A percentile compares a stretch with the other conserved stretches of the same genome.
Evolutionary conservation across 805 yeast genomes (phyloP).

Genomic region (Starmerella scarabaei): DNA sequence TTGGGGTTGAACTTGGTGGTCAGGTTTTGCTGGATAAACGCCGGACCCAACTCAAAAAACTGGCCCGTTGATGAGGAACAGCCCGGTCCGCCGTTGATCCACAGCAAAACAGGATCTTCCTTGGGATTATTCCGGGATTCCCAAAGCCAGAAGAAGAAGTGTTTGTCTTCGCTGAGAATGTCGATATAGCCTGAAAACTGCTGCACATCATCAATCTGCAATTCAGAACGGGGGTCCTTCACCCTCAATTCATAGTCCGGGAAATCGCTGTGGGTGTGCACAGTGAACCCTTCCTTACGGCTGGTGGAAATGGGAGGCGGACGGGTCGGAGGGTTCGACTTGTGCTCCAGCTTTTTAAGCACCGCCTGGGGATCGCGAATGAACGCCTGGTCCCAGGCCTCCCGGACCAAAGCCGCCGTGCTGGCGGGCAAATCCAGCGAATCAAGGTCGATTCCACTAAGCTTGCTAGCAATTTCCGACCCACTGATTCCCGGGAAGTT

Average conservation of each 20-base stretch:
- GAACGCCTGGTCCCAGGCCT: constrained; percentile 8
- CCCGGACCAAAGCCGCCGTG: constrained; percentile 2
- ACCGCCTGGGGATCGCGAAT: constrained; percentile 4
- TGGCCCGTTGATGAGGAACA: constrained; percentile 87
- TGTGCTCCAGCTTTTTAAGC: constrained; percentile 5
- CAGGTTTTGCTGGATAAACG: constrained; percentile 55
- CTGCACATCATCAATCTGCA: constrained; percentile 71
- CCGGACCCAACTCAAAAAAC: constrained; percentile 87
- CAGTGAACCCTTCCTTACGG: constrained; percentile 12
- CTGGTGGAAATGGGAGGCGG: constrained; percentile 11
- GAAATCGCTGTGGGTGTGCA: constrained; percentile 14
- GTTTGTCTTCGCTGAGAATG: constrained; percentile 72
- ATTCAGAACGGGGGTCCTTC: constrained; percentile 41
- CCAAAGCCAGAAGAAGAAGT: constrained; percentile 86
- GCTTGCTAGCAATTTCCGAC: constrained; percentile 8
- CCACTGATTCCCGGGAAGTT: not conserved
- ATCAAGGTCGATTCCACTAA: not conserved
- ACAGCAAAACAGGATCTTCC: constrained; percentile 71
- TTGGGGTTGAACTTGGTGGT: constrained; percentile 68
- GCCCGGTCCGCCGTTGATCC: constrained; percentile 98
- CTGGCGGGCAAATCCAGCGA: not conserved
- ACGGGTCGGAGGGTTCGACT: constrained; percentile 4
- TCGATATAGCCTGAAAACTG: constrained; percentile 70
- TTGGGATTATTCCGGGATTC: constrained; percentile 74
- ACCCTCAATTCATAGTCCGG: constrained; percentile 46